phyloP scores from a whole-genome alignment of 352 stramenopile genomes.

The Globisporangium radiosum region DNA sequence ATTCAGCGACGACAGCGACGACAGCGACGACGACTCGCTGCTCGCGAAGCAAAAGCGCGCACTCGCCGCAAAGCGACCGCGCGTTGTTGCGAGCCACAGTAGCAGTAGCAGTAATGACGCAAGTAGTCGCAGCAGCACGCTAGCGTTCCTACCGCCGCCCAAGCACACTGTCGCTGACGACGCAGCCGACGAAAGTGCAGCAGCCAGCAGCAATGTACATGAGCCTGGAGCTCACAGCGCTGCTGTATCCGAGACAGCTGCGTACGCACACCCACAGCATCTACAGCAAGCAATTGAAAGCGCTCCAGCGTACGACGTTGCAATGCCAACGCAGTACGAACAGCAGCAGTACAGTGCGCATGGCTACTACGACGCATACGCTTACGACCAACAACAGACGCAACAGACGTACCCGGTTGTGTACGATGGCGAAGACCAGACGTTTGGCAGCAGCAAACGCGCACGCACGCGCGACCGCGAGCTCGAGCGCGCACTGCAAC shows the following conservation, averaged over 20 bases:
- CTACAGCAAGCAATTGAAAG: background rate
- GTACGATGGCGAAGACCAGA: slow-evolving; percentile 31
- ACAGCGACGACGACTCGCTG: slow-evolving; percentile 24
- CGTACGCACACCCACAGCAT: slow-evolving; percentile 14
- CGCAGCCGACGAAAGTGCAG: slow-evolving; percentile 16
- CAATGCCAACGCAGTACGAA: slow-evolving; percentile 6
- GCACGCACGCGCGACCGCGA: slow-evolving; percentile 52
- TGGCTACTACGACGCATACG: slow-evolving; percentile 13
- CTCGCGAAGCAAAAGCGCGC: slow-evolving; percentile 51
- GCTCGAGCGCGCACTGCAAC: slow-evolving; percentile 61
- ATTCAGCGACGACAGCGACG: slow-evolving; percentile 22
- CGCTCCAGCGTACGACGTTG: background rate
- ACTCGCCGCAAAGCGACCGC: slow-evolving; percentile 25
- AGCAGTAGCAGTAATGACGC: slow-evolving; percentile 11
- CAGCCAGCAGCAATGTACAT: background rate
- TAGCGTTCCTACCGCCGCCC: slow-evolving; percentile 60
- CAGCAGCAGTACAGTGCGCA: slow-evolving; percentile 13
- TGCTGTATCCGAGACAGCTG: background rate
- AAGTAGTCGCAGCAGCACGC: background rate
- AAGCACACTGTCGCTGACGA: slow-evolving; percentile 30
- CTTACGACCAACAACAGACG: slow-evolving; percentile 25
- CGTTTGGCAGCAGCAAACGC: slow-evolving; percentile 38
- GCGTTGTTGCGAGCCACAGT: background rate
- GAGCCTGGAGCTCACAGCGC: background rate
- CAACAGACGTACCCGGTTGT: slow-evolving; percentile 22